Evolutionary conservation across 2,329 filamentous ascomycete genomes (phyloP).

Genomic region (Paramyrothecium sp.): DNA sequence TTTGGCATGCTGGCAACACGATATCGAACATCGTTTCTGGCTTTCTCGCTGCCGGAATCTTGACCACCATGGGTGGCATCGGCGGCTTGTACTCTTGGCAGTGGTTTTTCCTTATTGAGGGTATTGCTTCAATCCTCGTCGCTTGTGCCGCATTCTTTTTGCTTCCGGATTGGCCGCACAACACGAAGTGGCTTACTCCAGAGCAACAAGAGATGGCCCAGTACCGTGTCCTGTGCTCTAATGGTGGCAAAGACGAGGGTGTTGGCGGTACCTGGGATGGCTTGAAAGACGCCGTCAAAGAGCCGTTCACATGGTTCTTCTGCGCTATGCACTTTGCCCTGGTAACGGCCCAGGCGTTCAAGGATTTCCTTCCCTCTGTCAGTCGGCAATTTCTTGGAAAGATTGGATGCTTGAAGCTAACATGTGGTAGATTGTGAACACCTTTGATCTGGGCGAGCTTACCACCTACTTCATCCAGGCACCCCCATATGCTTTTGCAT

Average conservation of each 20-base stretch:
- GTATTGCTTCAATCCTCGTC: slow-evolving; percentile 30
- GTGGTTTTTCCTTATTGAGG: slow-evolving; percentile 46
- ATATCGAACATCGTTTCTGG: slow-evolving; percentile 44
- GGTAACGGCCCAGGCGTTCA: slow-evolving; percentile 35
- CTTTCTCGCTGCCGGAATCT: slow-evolving; percentile 41
- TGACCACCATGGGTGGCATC: slow-evolving; percentile 39
- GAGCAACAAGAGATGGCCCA: slow-evolving; percentile 36
- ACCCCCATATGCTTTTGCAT: background rate
- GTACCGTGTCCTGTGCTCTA: slow-evolving; percentile 29
- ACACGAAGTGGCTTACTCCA: slow-evolving; percentile 29
- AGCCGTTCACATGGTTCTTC: slow-evolving; percentile 36
- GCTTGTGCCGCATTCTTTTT: slow-evolving; percentile 30
- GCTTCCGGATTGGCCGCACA: slow-evolving; percentile 33
- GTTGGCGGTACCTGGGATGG: slow-evolving; percentile 32
- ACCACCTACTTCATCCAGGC: slow-evolving; percentile 21
- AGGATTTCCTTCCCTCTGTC: slow-evolving; percentile 37
- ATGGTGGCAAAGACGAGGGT: slow-evolving; percentile 30
- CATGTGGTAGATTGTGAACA: slow-evolving; percentile 16
- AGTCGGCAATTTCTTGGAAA: background rate
- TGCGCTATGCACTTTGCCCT: slow-evolving; percentile 39
- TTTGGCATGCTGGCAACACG: slow-evolving; percentile 43
- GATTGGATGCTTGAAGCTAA: background rate
- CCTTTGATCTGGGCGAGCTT: slow-evolving; percentile 19
- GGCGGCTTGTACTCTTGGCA: slow-evolving; percentile 37
- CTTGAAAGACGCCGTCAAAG: slow-evolving; percentile 25